Evolutionary conservation across 495 filamentous ascomycete genomes (phyloP).

Genomic region (Massariosphaeria phaeospora): DNA sequence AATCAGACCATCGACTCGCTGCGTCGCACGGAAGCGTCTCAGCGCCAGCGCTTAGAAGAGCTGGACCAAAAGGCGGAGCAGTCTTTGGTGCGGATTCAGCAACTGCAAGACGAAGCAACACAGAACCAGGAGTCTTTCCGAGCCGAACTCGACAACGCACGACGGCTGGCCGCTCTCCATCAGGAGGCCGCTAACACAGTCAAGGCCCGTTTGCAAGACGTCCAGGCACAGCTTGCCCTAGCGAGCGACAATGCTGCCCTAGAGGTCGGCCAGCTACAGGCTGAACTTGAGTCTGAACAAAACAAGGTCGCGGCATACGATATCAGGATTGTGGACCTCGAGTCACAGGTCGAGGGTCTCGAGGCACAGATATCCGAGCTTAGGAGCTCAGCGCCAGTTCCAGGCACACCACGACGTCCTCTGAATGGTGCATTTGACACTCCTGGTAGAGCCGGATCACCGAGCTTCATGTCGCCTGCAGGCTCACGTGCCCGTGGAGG

Average conservation of each 20-base stretch:
- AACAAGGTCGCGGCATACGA: slow-evolving; percentile 65
- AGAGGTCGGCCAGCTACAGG: slow-evolving; percentile 69
- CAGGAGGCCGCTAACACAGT: slow-evolving; percentile 76
- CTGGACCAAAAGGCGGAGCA: slow-evolving; percentile 82
- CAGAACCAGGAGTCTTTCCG: slow-evolving; percentile 74
- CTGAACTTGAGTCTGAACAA: slow-evolving; percentile 77
- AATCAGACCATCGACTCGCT: slow-evolving; percentile 68
- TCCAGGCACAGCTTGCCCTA: slow-evolving; percentile 69
- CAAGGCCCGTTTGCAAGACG: slow-evolving; percentile 72
- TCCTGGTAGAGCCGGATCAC: slow-evolving; percentile 52
- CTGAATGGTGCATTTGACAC: slow-evolving; percentile 51
- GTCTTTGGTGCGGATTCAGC: slow-evolving; percentile 69
- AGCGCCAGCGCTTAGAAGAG: slow-evolving; percentile 77
- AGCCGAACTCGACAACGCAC: slow-evolving; percentile 72
- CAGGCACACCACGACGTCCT: slow-evolving; percentile 54
- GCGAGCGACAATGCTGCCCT: slow-evolving; percentile 75
- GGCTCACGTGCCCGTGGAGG: slow-evolving; percentile 52
- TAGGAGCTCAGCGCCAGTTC: slow-evolving; percentile 41
- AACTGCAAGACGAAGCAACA: slow-evolving; percentile 75
- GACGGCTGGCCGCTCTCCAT: slow-evolving; percentile 78
- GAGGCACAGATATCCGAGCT: slow-evolving; percentile 45
- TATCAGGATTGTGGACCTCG: slow-evolving; percentile 66
- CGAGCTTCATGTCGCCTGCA: slow-evolving; percentile 53
- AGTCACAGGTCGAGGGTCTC: slow-evolving; percentile 64
- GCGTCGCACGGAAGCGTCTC: slow-evolving; percentile 68